phyloP scores from a whole-genome alignment of 768 basidiomycete species.

The Agaricus blazei region DNA sequence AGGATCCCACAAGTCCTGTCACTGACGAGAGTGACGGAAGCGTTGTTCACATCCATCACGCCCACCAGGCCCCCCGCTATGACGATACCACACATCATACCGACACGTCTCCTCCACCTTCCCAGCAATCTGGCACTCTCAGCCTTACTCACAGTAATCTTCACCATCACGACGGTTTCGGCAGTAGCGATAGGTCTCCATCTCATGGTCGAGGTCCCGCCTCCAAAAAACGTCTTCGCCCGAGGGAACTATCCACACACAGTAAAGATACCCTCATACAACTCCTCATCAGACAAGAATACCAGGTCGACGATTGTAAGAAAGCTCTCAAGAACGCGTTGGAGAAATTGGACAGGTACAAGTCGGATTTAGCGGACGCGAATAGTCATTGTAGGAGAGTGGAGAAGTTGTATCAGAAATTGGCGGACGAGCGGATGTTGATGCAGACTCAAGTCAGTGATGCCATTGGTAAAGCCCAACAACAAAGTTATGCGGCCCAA shows the following conservation, averaged over 20 bases:
- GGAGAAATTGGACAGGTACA: neutral
- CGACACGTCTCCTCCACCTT: neutral
- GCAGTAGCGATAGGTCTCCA: neutral
- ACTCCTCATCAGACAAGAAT: neutral
- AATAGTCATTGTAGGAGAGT: conserved; percentile 1
- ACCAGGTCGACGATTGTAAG: neutral
- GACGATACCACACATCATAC: neutral
- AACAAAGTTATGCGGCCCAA: neutral
- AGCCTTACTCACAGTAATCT: neutral
- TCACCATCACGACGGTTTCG: neutral
- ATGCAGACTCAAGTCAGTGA: neutral
- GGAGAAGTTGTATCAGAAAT: conserved; percentile 3
- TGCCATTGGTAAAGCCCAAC: neutral
- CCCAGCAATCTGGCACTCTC: neutral
- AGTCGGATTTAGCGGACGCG: conserved; percentile 1
- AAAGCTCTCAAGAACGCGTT: neutral
- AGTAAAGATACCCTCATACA: conserved; percentile 4
- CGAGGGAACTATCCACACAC: conserved; percentile 1
- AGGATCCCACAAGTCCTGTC: neutral
- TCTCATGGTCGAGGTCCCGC: neutral
- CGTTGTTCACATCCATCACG: neutral
- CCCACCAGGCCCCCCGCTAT: neutral
- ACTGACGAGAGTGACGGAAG: conserved; percentile 6
- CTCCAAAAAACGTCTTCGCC: neutral
- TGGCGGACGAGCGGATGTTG: conserved; percentile 4